phyloP scores from a whole-genome alignment of 768 basidiomycete genomes.

The Crepidotus variabilis region DNA sequence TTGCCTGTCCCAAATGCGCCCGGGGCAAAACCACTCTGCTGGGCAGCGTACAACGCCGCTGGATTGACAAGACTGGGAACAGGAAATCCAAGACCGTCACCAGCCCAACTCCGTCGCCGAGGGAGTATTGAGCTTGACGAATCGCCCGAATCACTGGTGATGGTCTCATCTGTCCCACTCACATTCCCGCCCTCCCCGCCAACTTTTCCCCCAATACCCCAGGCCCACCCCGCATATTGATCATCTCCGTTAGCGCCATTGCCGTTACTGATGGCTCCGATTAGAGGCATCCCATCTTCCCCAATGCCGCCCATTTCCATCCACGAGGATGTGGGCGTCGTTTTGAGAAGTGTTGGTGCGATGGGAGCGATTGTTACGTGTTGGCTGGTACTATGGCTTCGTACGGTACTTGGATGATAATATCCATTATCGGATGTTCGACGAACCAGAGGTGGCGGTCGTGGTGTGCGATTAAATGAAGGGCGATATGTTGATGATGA shows the following conservation, averaged over 20 bases:
- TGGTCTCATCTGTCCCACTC: conserved; percentile 5
- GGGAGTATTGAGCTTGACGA: conserved; percentile 10
- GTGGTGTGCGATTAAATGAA: conserved; percentile 14
- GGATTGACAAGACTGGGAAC: conserved; percentile 3
- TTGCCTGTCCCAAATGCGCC: conserved; percentile 10
- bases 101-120: conserved; percentile 7
- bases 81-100: conserved; percentile 11
- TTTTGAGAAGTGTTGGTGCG: conserved; percentile 81
- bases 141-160: background rate
- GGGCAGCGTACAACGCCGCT: background rate
- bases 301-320: conserved; percentile 23
- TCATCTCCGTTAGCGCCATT: conserved; percentile 32
- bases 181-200: conserved; percentile 7
- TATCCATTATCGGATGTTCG: conserved; percentile 16
- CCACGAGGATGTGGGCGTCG: conserved; percentile 45
- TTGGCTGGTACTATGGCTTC: background rate
- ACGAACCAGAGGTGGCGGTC: conserved; percentile 24
- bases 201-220: conserved; percentile 8
- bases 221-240: conserved; percentile 16
- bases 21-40: conserved; percentile 3
- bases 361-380: conserved; percentile 47
- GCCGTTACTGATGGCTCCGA: conserved; percentile 38
- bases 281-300: background rate
- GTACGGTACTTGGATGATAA: background rate
- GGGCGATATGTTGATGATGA: conserved; percentile 8